Percentiles rank a stretch among this genome's conserved stretches.
Evolutionary conservation across 257 asterid species (phyloP).

Genomic region (Lantana camara): DNA sequence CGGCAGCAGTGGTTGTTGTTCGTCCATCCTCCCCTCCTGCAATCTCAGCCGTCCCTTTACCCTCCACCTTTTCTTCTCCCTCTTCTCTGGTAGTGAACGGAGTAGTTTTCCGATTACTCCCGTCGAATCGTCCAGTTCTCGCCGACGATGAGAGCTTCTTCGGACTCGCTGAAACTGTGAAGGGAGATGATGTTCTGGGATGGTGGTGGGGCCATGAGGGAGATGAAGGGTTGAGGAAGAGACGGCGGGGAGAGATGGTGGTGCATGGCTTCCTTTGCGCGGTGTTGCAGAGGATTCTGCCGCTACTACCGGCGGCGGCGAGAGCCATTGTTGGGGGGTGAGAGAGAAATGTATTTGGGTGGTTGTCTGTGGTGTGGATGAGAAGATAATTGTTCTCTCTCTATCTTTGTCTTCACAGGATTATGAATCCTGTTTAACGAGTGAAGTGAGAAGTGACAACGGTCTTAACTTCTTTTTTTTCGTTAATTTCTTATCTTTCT

Average conservation of each 20-base stretch:
- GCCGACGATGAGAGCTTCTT: conserved; percentile 56
- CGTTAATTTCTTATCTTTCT: not conserved
- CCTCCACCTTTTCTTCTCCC: conserved; percentile 30
- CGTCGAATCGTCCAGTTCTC: conserved; percentile 69
- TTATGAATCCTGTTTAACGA: not conserved
- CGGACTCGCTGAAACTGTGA: conserved; percentile 65
- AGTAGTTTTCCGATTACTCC: conserved; percentile 62
- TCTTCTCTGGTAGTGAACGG: conserved; percentile 55
- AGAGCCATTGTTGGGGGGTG: conserved; percentile 54
- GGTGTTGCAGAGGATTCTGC: conserved; percentile 50
- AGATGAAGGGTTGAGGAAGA: conserved; percentile 31
- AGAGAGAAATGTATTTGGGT: conserved; percentile 12
- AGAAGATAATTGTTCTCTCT: conserved; percentile 21
- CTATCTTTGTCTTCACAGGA: no score
- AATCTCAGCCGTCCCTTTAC: conserved; percentile 23
- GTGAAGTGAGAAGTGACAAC: not conserved
- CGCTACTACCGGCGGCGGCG: conserved; percentile 54
- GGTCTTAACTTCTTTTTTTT: not conserved
- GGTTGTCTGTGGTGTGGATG: conserved; percentile 28
- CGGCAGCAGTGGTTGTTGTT: conserved; percentile 16
- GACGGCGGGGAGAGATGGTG: conserved; percentile 35
- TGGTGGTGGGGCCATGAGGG: conserved; percentile 39
- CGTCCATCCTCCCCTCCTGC: conserved; percentile 15
- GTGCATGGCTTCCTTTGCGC: conserved; percentile 36
- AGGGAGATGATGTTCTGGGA: conserved; percentile 34